phyloP scores from a whole-genome alignment of 2,329 filamentous ascomycete species.

The Fusarium sp. region DNA sequence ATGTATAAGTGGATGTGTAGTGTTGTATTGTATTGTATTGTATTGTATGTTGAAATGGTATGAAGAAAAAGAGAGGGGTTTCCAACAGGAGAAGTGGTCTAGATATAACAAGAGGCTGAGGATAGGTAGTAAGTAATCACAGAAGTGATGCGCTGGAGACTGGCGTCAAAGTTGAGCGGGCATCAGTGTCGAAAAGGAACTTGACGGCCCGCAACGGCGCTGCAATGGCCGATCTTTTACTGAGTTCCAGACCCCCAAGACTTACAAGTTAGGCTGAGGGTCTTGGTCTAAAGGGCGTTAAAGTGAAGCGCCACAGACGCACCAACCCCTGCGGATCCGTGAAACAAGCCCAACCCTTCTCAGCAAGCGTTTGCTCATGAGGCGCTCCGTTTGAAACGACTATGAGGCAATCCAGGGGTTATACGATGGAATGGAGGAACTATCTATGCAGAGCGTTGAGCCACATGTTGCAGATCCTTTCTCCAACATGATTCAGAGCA shows the following conservation, averaged over 20 bases:
- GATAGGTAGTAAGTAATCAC: neutral
- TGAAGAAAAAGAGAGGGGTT: slow-evolving; percentile 1
- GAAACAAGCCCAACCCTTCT: neutral
- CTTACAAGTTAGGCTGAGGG: neutral
- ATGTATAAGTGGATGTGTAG: neutral
- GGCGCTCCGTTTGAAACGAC: slow-evolving; percentile 21
- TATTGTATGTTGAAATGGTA: neutral
- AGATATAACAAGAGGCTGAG: slow-evolving; percentile 18
- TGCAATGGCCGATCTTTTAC: slow-evolving; percentile 24
- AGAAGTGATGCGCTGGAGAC: slow-evolving; percentile 14
- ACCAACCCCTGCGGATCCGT: slow-evolving; percentile 5
- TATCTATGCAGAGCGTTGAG: slow-evolving; percentile 23
- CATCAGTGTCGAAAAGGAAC: neutral
- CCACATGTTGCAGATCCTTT: slow-evolving; percentile 17
- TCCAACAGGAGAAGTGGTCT: slow-evolving; percentile 4
- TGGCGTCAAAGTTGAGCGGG: slow-evolving; percentile 24
- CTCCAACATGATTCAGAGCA: slow-evolving; percentile 5
- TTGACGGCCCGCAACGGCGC: slow-evolving; percentile 24
- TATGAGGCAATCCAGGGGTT: slow-evolving; percentile 1
- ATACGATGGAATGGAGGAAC: slow-evolving; percentile 11
- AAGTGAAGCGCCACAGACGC: slow-evolving; percentile 26
- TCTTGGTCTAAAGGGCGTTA: slow-evolving; percentile 18
- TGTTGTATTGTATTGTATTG: neutral
- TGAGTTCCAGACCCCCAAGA: slow-evolving; percentile 24
- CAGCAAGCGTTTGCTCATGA: neutral